Evolutionary conservation across 768 basidiomycete species (phyloP), one percentile per base, ranked within the genome.

Genomic region (Tulasnella sp.): DNA sequence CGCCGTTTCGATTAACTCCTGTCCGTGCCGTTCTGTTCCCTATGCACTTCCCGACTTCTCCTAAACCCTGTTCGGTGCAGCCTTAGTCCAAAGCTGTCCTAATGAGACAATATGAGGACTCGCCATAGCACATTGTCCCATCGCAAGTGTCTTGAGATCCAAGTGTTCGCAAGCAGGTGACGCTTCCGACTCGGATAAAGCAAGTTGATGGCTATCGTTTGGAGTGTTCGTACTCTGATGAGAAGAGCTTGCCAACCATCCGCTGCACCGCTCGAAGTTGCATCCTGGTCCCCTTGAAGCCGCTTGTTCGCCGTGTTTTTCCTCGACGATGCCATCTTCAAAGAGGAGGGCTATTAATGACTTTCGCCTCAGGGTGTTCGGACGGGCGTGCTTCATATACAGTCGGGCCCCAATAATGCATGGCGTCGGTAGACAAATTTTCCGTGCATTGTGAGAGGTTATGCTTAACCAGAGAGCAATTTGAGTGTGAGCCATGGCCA

Each of bases 351-450:
- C 38, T 46, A 34, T 78, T 78, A 10, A n/a, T 42, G 12, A 82
- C 39, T 19, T 76, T 48, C 31, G 81, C 81, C 12, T 52, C 19
- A 73, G 76, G 71, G 40, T 82, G 81, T 39, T 81, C 80, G 27
- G 81, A 82, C 14, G 81, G 81, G 46, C 81, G 81, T 3, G 81
- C 81, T 31, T 78, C 81, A 34, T 82, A 75, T 8, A 77, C 71
- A n/a, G n/a, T n/a, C n/a, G n/a, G n/a, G n/a, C n/a, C n/a, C n/a
- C n/a, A n/a, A n/a, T n/a, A n/a, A n/a, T n/a, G n/a, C n/a, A n/a
- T n/a, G n/a, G n/a, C n/a, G n/a, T n/a, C n/a, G n/a, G n/a, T n/a
- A n/a, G n/a, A n/a, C n/a, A n/a, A n/a, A n/a, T n/a, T n/a, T n/a
- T n/a, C n/a, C n/a, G n/a, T n/a, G n/a, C n/a, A n/a, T n/a, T n/a